A percentile compares a stretch with the other conserved stretches of the same genome.
Conservation (phyloP, 257 asterid genomes). For the Marsdenia floribunda region DNA sequence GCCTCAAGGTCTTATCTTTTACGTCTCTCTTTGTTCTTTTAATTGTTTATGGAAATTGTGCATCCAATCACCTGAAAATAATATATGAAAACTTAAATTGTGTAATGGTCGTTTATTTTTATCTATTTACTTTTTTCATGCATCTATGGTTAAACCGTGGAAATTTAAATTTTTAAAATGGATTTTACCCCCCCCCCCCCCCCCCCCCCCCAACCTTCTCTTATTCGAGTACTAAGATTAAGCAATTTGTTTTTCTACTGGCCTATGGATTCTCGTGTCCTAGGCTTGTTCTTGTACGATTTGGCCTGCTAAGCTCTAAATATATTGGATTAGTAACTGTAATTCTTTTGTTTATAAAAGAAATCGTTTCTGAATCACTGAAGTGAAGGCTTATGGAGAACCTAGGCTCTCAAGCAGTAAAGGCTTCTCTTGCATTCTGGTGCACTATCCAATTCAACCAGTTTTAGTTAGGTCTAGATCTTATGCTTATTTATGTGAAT, state of each 20-base stretch:
- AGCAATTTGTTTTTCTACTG: not conserved
- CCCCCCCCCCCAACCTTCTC: not conserved
- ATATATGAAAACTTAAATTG: too few species aligned
- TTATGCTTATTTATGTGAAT: not conserved
- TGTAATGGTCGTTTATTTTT: not conserved
- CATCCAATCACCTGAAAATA: not conserved
- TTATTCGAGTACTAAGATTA: not conserved
- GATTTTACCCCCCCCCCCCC: too few species aligned
- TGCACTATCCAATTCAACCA: not conserved
- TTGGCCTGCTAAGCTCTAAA: not conserved
- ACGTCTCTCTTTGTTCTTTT: not conserved
- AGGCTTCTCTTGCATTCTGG: not conserved
- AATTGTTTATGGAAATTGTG: not conserved
- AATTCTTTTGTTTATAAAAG: not conserved
- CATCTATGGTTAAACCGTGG: not conserved
- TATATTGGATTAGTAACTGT: not conserved
- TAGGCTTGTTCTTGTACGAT: not conserved
- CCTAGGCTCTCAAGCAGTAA: not conserved
- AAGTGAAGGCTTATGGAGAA: not conserved
- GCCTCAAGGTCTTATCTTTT: conserved; percentile 57
- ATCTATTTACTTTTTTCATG: not conserved
- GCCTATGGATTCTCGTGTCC: not conserved
- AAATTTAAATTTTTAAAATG: not conserved
- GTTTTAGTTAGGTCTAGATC: not conserved
- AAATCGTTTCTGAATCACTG: not conserved